phyloP scores from a whole-genome alignment of 441 rosid species.

The Pelargonium cotyledonis region DNA sequence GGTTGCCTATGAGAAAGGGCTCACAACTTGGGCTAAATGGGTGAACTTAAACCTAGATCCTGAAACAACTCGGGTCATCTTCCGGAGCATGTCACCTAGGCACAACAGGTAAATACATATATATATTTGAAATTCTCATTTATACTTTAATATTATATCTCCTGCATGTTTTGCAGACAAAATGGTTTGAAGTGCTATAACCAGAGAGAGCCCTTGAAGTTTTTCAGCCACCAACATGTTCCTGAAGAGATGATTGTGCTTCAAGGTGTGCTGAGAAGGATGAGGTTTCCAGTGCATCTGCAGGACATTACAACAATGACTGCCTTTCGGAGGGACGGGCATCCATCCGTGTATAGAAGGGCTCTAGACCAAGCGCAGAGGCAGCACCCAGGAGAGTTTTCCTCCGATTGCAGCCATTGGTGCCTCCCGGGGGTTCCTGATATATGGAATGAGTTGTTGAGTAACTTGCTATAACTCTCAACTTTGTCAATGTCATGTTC shows the following conservation, averaged over 20 bases:
- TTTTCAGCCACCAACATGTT: slow-evolving; percentile 47
- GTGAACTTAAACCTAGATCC: slow-evolving; percentile 76
- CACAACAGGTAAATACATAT: slow-evolving; percentile 47
- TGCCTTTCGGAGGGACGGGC: slow-evolving; percentile 73
- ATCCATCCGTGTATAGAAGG: slow-evolving; percentile 75
- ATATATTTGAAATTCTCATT: no score
- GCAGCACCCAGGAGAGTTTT: slow-evolving; percentile 31
- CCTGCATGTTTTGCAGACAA: slow-evolving; percentile 34
- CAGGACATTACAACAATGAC: slow-evolving; percentile 76
- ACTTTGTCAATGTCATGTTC: neutral
- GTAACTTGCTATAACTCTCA: slow-evolving; percentile 29
- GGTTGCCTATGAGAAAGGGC: slow-evolving; percentile 79
- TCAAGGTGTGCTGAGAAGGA: slow-evolving; percentile 55
- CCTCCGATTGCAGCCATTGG: slow-evolving; percentile 92
- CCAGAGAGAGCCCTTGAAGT: slow-evolving; percentile 58
- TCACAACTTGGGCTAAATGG: slow-evolving; percentile 91
- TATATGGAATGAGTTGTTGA: slow-evolving; percentile 85
- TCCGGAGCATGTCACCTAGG: slow-evolving; percentile 81
- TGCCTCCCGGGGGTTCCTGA: slow-evolving; percentile 97
- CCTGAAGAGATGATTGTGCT: slow-evolving; percentile 59
- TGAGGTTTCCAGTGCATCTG: slow-evolving; percentile 67
- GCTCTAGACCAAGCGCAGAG: slow-evolving; percentile 42
- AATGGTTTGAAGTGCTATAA: slow-evolving; percentile 85
- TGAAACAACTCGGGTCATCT: slow-evolving; percentile 59
- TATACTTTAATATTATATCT: no score